These are phyloP conservation scores for Rubus idaeus DNA, from an alignment of 306 rosid genomes.

Conservation along the genomic window DNA sequence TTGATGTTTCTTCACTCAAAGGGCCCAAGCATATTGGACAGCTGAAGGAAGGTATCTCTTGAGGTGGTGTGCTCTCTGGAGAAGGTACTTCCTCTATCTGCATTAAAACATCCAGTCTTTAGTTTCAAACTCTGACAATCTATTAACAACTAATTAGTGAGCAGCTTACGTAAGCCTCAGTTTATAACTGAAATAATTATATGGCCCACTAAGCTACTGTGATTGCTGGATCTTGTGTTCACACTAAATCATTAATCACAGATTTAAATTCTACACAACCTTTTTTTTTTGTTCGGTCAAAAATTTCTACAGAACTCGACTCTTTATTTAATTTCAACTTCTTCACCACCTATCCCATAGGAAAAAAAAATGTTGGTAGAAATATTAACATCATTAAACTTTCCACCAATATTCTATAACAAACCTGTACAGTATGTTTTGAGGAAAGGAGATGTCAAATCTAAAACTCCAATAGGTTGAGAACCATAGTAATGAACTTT, in stretches of 20 bases:
- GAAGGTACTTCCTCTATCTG: constrained; percentile 29
- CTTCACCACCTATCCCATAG: neutral
- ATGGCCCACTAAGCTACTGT: neutral
- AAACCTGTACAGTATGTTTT: neutral
- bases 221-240: neutral
- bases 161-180: neutral
- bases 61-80: constrained; percentile 6
- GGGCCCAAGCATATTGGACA: constrained; percentile 46
- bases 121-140: constrained; percentile 9
- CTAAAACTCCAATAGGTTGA: too few species aligned
- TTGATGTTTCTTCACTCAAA: constrained; percentile 45
- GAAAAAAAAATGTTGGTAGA: neutral
- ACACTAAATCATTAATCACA: neutral
- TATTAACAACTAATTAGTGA: neutral
- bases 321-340: neutral
- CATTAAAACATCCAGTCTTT: neutral
- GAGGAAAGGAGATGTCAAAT: neutral
- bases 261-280: neutral
- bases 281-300: too few species aligned
- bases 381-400: neutral
- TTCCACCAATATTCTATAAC: neutral
- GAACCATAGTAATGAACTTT: neutral
- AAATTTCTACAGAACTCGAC: neutral
- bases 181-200: neutral
- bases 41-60: constrained; percentile 30